Conservation (phyloP, 2,329 filamentous ascomycete species). For the Didymella arachidicola region DNA sequence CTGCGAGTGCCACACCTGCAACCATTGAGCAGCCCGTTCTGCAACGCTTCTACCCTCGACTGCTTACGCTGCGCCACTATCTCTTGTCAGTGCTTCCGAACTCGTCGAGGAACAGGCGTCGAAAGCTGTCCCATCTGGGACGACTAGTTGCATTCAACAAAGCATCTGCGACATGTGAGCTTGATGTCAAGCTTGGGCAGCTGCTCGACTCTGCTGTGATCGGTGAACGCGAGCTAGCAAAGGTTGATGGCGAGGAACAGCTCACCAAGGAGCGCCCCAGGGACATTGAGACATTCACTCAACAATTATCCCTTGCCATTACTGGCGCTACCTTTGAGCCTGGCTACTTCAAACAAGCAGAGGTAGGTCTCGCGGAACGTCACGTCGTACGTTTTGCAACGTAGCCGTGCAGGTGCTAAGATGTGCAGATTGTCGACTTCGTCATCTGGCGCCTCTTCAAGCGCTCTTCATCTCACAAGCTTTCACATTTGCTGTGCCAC, state of each 20-base stretch:
- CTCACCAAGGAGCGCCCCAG: constrained; percentile 45
- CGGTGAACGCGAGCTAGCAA: constrained; percentile 58
- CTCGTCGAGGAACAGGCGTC: constrained; percentile 66
- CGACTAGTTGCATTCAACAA: constrained; percentile 19
- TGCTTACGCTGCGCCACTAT: constrained; percentile 74
- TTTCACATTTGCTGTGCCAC: constrained; percentile 81
- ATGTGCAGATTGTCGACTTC: constrained; percentile 57
- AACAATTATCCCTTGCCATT: constrained; percentile 51
- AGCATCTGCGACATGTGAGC: constrained; percentile 50
- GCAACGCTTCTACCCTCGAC: constrained; percentile 69
- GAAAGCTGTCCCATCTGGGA: constrained; percentile 54
- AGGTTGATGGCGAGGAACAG: constrained; percentile 57
- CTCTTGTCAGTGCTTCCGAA: constrained; percentile 70
- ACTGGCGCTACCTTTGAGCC: constrained; percentile 41
- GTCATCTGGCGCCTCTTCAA: constrained; percentile 78
- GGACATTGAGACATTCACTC: constrained; percentile 56
- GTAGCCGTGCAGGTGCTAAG: constrained; percentile 23
- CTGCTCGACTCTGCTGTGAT: constrained; percentile 77
- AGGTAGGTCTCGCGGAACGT: constrained; percentile 48
- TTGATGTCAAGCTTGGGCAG: constrained; percentile 54
- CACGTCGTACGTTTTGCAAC: neutral
- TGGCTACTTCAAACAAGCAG: constrained; percentile 50
- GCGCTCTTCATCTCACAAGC: constrained; percentile 60
- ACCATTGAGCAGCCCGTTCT: constrained; percentile 68
- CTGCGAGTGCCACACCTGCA: constrained; percentile 42